Evolutionary conservation across 108 stramenopile species (phyloP).

Genomic region (Aurantiochytrium sp.): DNA sequence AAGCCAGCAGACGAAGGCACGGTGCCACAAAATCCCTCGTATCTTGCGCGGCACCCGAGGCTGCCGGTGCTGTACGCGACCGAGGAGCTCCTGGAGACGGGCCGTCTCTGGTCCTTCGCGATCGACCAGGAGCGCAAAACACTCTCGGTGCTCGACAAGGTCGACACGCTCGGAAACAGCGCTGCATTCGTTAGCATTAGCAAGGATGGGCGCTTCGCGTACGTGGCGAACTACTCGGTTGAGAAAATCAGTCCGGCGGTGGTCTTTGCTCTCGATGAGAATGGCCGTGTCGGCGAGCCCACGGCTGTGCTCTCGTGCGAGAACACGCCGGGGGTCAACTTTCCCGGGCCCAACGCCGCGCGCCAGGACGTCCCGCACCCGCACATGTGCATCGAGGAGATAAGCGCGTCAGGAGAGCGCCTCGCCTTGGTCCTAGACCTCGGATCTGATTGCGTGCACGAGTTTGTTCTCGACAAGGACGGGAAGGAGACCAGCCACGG

Average conservation of each 20-base stretch:
- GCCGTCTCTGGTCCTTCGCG: background rate
- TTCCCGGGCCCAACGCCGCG: background rate
- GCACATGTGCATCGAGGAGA: background rate
- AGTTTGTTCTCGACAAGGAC: background rate
- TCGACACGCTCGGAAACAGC: background rate
- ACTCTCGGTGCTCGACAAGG: background rate
- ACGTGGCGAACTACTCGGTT: background rate
- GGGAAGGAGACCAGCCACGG: background rate
- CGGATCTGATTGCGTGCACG: slow-evolving; percentile 5
- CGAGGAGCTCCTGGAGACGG: background rate
- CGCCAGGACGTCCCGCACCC: slow-evolving; percentile 6
- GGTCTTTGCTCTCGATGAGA: slow-evolving; percentile 14
- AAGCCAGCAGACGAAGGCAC: background rate
- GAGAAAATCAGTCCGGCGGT: background rate
- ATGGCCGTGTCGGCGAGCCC: background rate
- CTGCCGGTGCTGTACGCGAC: background rate
- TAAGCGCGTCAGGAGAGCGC: background rate
- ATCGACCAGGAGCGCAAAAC: background rate
- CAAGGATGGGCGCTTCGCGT: background rate
- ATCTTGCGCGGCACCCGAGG: background rate
- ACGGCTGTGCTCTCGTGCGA: background rate
- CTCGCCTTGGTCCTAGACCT: background rate
- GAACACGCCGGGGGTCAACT: background rate
- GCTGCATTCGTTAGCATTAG: background rate
- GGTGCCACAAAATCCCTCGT: background rate